Evolutionary conservation across 2,329 filamentous ascomycete genomes (phyloP).

Genomic region (Berkeleyomyces rouxiae): DNA sequence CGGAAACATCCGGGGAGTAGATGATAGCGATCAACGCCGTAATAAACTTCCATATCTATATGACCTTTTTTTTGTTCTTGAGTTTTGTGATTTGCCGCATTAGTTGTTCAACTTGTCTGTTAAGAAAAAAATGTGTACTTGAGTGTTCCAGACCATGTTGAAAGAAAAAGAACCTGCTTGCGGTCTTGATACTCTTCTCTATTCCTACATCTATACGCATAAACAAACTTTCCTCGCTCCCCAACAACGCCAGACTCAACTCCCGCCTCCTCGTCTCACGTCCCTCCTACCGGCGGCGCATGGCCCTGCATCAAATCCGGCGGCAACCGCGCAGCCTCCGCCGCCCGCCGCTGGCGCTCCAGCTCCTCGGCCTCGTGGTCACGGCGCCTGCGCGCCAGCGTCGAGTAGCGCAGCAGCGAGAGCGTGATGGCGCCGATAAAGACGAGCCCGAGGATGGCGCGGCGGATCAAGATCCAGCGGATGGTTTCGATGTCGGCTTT

Average conservation of each 20-base stretch:
- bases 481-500: slow-evolving; percentile 85
- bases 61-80: neutral
- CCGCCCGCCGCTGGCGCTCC: slow-evolving; percentile 26
- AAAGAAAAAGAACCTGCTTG: neutral
- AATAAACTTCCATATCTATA: neutral
- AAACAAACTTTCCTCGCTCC: too few species aligned
- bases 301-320: neutral
- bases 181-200: too few species aligned
- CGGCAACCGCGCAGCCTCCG: neutral
- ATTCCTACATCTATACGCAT: too few species aligned
- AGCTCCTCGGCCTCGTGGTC: neutral
- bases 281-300: neutral
- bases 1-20: neutral
- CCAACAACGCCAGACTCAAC: neutral
- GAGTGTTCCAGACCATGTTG: neutral
- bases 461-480: slow-evolving; percentile 62
- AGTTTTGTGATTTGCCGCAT: neutral
- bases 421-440: slow-evolving; percentile 49
- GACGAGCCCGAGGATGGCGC: slow-evolving; percentile 46
- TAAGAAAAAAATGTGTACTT: too few species aligned
- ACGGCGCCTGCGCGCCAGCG: slow-evolving; percentile 34
- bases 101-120: neutral
- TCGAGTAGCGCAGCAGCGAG: slow-evolving; percentile 41
- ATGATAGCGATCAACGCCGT: neutral
- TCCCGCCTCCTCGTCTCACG: neutral